phyloP scores from a whole-genome alignment of 371 early-diverging fungal species.

The Pancytospora philotis region DNA sequence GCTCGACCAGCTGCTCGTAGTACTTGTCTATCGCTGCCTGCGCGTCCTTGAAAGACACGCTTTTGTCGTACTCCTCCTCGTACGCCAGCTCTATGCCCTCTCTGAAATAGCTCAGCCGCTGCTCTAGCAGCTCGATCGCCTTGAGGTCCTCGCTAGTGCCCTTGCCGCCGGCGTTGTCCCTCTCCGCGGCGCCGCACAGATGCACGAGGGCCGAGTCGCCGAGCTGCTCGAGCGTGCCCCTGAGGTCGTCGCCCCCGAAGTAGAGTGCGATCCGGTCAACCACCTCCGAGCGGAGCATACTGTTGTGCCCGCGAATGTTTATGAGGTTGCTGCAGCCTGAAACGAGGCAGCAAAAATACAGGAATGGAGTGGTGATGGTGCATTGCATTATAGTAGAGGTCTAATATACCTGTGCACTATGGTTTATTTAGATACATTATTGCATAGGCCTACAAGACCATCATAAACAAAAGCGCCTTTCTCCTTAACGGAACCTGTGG shows the following conservation, averaged over 20 bases:
- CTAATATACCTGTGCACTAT: too few relatives aligned
- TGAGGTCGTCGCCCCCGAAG: slow-evolving; percentile 49
- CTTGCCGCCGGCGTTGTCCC: slow-evolving; percentile 23
- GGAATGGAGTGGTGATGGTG: too few relatives aligned
- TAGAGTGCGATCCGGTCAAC: slow-evolving; percentile 53
- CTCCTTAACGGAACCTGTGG: too few relatives aligned
- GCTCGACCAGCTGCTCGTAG: slow-evolving; percentile 48
- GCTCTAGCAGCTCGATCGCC: slow-evolving; percentile 45
- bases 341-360: too few relatives aligned
- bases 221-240: slow-evolving; percentile 48
- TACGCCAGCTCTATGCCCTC: slow-evolving; percentile 31
- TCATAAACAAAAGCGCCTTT: too few relatives aligned
- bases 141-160: slow-evolving; percentile 39
- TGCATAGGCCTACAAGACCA: too few relatives aligned
- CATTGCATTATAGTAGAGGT: too few relatives aligned
- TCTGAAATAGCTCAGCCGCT: slow-evolving; percentile 39
- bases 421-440: too few relatives aligned
- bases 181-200: slow-evolving; percentile 34
- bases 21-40: slow-evolving; percentile 49
- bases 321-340: too few relatives aligned
- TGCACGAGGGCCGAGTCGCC: slow-evolving; percentile 51
- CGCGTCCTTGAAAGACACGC: background rate
- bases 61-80: background rate
- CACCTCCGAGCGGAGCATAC: slow-evolving; percentile 58
- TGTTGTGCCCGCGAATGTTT: too few relatives aligned